Percentiles rank a stretch among this genome's conserved stretches.
These are phyloP conservation scores for Capsicum baccatum DNA, from an alignment of 257 asterid species.

Conservation along the genomic window DNA sequence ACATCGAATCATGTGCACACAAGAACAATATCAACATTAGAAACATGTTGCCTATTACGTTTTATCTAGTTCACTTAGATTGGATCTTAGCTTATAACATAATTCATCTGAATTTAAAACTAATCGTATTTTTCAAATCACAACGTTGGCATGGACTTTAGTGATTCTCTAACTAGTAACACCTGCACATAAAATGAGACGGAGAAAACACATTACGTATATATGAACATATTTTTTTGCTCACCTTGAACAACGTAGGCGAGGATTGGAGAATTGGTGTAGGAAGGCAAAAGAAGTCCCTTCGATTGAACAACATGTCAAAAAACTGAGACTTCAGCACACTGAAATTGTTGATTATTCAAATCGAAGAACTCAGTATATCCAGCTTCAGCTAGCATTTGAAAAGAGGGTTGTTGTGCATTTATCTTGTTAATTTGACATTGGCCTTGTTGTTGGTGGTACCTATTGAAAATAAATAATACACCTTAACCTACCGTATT, in stretches of 20 bases:
- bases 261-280: conserved; percentile 60
- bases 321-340: conserved; percentile 58
- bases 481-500: too few species aligned
- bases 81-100: not conserved
- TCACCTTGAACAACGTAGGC: conserved; percentile 53
- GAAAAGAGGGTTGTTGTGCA: conserved; percentile 49
- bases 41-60: too few species aligned
- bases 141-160: too few species aligned
- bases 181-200: too few species aligned
- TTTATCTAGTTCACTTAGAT: too few species aligned
- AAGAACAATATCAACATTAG: too few species aligned
- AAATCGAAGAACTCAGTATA: conserved; percentile 59
- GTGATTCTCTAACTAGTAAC: too few species aligned
- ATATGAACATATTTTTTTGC: not conserved
- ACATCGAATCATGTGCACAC: too few species aligned
- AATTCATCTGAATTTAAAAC: too few species aligned
- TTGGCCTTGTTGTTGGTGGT: conserved; percentile 41
- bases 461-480: not conserved
- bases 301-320: conserved; percentile 40
- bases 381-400: conserved; percentile 56
- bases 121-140: too few species aligned
- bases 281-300: conserved; percentile 64
- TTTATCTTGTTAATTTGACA: conserved; percentile 55
- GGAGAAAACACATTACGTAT: too few species aligned
- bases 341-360: conserved; percentile 50